Conservation (phyloP, 2,329 filamentous ascomycete genomes). For the Aulographum hederae region DNA sequence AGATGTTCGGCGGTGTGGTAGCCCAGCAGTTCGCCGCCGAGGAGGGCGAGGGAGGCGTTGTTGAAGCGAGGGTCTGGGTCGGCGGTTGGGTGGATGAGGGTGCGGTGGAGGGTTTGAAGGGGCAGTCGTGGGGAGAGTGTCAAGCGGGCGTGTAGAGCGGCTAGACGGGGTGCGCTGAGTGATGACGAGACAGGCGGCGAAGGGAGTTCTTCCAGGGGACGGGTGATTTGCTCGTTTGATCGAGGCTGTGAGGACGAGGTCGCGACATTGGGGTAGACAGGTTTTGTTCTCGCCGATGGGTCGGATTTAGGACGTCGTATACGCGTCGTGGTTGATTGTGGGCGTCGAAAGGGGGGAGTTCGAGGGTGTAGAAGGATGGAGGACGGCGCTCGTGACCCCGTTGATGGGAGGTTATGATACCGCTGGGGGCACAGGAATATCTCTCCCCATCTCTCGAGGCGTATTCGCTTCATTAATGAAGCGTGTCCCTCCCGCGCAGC, state of each 20-base stretch:
- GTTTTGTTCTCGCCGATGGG: constrained; percentile 10
- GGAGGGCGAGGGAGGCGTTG: constrained; percentile 64
- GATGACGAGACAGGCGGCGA: constrained; percentile 55
- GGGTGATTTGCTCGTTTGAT: constrained; percentile 15
- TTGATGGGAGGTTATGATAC: no score
- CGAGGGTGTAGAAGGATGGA: constrained; percentile 1
- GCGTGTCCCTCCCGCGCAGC: constrained; percentile 1
- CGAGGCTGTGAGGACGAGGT: constrained; percentile 7
- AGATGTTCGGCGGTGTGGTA: constrained; percentile 84
- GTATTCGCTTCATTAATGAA: constrained; percentile 40
- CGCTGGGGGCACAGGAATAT: constrained; percentile 36
- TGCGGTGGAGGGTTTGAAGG: constrained; percentile 66
- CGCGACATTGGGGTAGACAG: constrained; percentile 2
- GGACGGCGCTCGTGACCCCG: neutral
- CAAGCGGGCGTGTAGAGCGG: constrained; percentile 80
- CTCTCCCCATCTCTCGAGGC: constrained; percentile 39
- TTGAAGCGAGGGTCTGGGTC: constrained; percentile 69
- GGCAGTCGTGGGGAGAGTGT: constrained; percentile 67
- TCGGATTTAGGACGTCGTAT: constrained; percentile 2
- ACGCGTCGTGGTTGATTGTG: no score
- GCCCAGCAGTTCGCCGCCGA: constrained; percentile 68
- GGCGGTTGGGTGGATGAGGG: constrained; percentile 71
- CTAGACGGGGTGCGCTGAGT: constrained; percentile 65
- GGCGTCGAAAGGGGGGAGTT: constrained; percentile 8
- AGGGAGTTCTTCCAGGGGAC: constrained; percentile 32